Conservation (phyloP, 495 filamentous ascomycete species). For the Daldinia childiae region DNA sequence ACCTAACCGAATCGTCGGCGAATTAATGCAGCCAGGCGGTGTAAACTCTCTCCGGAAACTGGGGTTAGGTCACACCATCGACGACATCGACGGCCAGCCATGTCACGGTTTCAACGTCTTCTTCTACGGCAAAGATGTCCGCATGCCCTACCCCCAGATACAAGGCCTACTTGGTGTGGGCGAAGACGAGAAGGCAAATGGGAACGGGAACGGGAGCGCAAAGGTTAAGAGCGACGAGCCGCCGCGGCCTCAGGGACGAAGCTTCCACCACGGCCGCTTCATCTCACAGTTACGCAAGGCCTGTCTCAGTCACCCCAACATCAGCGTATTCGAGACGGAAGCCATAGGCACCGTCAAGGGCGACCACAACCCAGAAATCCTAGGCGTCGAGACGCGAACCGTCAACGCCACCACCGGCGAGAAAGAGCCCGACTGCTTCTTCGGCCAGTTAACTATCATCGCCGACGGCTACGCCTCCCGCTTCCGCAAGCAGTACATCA, state of each 20-base stretch:
- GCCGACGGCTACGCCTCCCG: slow-evolving; percentile 94
- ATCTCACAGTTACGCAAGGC: slow-evolving; percentile 77
- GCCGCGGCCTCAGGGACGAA: slow-evolving; percentile 68
- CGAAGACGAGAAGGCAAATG: slow-evolving; percentile 19
- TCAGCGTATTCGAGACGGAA: slow-evolving; percentile 78
- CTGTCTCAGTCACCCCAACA: slow-evolving; percentile 71
- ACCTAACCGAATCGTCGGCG: slow-evolving; percentile 95
- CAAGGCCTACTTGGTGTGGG: slow-evolving; percentile 25
- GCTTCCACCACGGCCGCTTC: slow-evolving; percentile 88
- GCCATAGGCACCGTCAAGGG: slow-evolving; percentile 69
- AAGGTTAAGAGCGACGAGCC: slow-evolving; percentile 27
- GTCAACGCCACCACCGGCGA: slow-evolving; percentile 60
- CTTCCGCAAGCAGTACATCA: slow-evolving; percentile 84
- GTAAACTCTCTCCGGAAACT: slow-evolving; percentile 81
- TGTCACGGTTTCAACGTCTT: slow-evolving; percentile 88
- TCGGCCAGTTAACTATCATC: slow-evolving; percentile 85
- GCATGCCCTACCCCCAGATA: slow-evolving; percentile 75
- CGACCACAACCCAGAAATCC: slow-evolving; percentile 66
- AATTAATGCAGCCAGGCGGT: slow-evolving; percentile 93
- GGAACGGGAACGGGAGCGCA: slow-evolving; percentile 46
- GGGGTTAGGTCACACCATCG: slow-evolving; percentile 82
- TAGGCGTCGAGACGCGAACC: slow-evolving; percentile 78
- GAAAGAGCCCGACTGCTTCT: slow-evolving; percentile 75
- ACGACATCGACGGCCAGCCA: slow-evolving; percentile 85
- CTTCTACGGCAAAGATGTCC: slow-evolving; percentile 80